Base-by-base conservation (phyloP, 768 basidiomycete species). In the Pleurotus citrinopileatus region DNA sequence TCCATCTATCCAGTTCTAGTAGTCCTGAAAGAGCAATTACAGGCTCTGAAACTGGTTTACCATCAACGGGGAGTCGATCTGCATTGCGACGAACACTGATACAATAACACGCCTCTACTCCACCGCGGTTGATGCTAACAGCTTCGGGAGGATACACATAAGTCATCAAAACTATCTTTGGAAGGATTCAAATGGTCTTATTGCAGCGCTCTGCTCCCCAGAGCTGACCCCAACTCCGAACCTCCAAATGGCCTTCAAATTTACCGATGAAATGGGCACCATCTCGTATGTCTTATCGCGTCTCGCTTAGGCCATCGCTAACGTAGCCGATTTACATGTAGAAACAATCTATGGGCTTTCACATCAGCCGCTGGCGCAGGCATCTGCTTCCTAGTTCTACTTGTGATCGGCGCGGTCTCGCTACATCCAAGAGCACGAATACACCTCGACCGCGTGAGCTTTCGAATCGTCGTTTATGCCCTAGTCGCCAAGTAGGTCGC, bases 361-460 rank as follows among this genome's bases (percentile, higher is more conserved):
- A 40, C 38, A 9, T 40, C 38, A 2, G 38, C 38, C 2, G 38
- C 17, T 19, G 38, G 38, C 19, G 38, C 38, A 2, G 38, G 13
- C 38, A 7, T 40, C 19, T 40, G 38, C 38, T 40, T 40, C 17
- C 5, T 40, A 1, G 38, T 40, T 2, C 17, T 40, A 7, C 38
- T 40, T 3, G 38, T 40, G 1, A 40, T 40, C 38, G 38, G 38
- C 2, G 38, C 17, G 12, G 38, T 40, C 17, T 40, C 38, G 5
- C 38, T 40, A 12, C 38, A 40, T 19, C 38, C 38, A n/a, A 13
- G 15, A 40, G 12, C 38, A 13, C 45, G 45, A 28, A n/a, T 26
- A 28, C 44, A 58, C 46, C 56, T 63, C 13, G 59, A 63, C 55
- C 57, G 62, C 2, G 62, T 63, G 38, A 61, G 60, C 37, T 63